Percentiles rank a stretch among this genome's conserved stretches.
Evolutionary conservation across 495 filamentous ascomycete genomes (phyloP).

Genomic region (Aspergillus ellipticus): DNA sequence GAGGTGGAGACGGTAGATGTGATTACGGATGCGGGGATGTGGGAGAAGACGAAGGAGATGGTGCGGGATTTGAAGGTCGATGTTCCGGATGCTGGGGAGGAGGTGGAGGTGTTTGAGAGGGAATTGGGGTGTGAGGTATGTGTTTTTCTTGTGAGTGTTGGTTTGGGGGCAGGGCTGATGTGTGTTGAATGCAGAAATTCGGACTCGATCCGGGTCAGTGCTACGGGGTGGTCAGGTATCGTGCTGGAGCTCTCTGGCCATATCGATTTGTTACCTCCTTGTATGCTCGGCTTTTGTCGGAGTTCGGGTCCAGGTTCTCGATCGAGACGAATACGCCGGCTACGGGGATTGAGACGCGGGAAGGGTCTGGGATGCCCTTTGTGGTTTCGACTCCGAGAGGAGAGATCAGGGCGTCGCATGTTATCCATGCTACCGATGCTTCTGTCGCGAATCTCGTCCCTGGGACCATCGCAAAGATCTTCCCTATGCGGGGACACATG

Average conservation of each 20-base stretch:
- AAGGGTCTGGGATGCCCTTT: slow-evolving; percentile 10
- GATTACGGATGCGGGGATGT: neutral
- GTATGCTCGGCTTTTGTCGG: slow-evolving; percentile 51
- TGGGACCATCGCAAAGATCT: slow-evolving; percentile 62
- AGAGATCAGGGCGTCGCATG: slow-evolving; percentile 48
- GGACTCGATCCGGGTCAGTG: neutral
- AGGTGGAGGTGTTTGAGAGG: slow-evolving; percentile 26
- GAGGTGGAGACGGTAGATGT: slow-evolving; percentile 21
- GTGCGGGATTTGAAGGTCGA: slow-evolving; percentile 33
- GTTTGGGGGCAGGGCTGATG: too few relatives aligned
- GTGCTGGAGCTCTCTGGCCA: slow-evolving; percentile 62
- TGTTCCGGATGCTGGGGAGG: slow-evolving; percentile 6
- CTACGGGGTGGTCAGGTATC: slow-evolving; percentile 40
- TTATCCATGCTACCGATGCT: slow-evolving; percentile 76
- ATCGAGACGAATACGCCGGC: slow-evolving; percentile 74
- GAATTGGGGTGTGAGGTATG: slow-evolving; percentile 24
- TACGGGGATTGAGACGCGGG: slow-evolving; percentile 23
- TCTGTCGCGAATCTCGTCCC: slow-evolving; percentile 73
- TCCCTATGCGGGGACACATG: slow-evolving; percentile 71
- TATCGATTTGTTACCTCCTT: slow-evolving; percentile 73
- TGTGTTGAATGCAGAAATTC: neutral
- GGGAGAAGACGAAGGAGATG: slow-evolving; percentile 2
- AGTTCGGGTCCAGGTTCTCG: slow-evolving; percentile 47
- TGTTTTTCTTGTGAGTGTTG: slow-evolving; percentile 14
- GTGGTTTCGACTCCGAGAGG: slow-evolving; percentile 61